Base-by-base conservation (phyloP, 1,284 basidiomycete species). In the Rhizopogon hawkerae region DNA sequence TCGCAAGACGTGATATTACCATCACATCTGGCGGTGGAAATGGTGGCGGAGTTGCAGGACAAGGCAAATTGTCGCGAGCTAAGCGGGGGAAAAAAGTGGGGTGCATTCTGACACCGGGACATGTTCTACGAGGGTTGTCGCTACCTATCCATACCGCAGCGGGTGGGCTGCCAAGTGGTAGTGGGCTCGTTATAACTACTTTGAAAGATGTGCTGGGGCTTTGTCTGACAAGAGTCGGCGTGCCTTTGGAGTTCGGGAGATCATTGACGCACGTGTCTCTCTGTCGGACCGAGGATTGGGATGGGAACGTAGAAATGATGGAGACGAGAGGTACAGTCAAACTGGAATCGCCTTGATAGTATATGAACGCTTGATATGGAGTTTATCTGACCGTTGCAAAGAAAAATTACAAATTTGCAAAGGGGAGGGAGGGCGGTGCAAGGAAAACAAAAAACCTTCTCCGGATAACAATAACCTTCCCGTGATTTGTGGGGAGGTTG, bases 31-130 rank as follows among this genome's bases (percentile, higher is more conserved):
- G 44, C 35, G 9, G 9, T 23, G 44, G 39, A 10, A 42, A n/a
- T 23, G 18, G 38, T 10, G 38, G 36, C 10, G 18, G 9, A 13
- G 38, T n/a, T n/a, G 44, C 44, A n/a, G 44, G 43, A 23, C 21
- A n/a, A 24, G 43, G 18, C 23, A 44, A 52, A 38, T 35, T 5
- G 45, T 50, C 31, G 21, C 59, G 56, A n/a, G 47, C 54, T 36
- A 64, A 54, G 48, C 63, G 52, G 49, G 43, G 13, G 48, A 67
- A 60, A 14, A 67, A 64, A 48, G 13, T 65, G 8, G 52, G 58
- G 3, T 56, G 60, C n/a, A 43, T 68, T 46, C 57, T 72, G 42
- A 68, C 71, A 0, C 71, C 69, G 3, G 58, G 63, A 24, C 70
- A 72, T 47, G 50, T 72, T 39, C 50, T 67, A 36, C 62, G 67